phyloP scores from a whole-genome alignment of 2,329 filamentous ascomycete species.

The Colletotrichum zoysiae region DNA sequence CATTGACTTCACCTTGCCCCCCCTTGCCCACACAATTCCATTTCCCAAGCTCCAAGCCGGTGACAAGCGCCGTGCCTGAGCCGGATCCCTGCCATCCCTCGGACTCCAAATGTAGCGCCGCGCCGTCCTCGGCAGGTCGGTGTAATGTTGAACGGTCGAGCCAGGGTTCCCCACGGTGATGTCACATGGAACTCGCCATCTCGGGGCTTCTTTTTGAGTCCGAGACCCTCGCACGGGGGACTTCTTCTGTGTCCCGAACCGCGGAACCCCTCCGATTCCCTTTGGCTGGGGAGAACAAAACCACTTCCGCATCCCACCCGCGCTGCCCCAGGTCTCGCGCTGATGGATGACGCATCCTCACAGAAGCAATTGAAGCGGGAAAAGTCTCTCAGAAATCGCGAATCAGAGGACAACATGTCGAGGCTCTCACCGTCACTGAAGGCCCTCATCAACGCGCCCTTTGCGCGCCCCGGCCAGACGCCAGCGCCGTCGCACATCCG shows the following conservation, averaged over 20 bases:
- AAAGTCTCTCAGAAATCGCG: not conserved
- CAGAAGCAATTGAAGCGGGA: not conserved
- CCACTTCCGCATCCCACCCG: slow-evolving; percentile 24
- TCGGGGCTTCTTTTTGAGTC: slow-evolving; percentile 26
- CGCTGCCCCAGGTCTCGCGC: not conserved
- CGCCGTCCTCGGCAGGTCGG: slow-evolving; percentile 30
- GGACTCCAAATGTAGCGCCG: slow-evolving; percentile 36
- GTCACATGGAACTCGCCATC: slow-evolving; percentile 25
- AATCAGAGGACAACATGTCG: slow-evolving; percentile 66
- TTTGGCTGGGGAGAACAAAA: slow-evolving; percentile 28
- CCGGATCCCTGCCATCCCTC: not conserved
- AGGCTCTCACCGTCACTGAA: slow-evolving; percentile 80
- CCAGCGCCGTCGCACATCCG: slow-evolving; percentile 73
- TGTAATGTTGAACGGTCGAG: slow-evolving; percentile 21
- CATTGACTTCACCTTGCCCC: not conserved
- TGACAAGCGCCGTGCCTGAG: slow-evolving; percentile 19
- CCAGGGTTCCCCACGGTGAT: slow-evolving; percentile 25
- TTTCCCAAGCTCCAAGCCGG: not conserved
- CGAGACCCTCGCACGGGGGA: slow-evolving; percentile 5
- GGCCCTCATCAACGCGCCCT: slow-evolving; percentile 77
- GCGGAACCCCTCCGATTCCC: slow-evolving; percentile 27
- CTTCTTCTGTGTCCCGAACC: slow-evolving; percentile 36
- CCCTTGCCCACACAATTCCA: slow-evolving; percentile 16
- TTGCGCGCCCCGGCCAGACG: slow-evolving; percentile 74
- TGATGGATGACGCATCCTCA: slow-evolving; percentile 33